Evolutionary conservation across 306 rosid species (phyloP), one percentile per base, ranked within the genome.

Genomic region (Trifolium repens): DNA sequence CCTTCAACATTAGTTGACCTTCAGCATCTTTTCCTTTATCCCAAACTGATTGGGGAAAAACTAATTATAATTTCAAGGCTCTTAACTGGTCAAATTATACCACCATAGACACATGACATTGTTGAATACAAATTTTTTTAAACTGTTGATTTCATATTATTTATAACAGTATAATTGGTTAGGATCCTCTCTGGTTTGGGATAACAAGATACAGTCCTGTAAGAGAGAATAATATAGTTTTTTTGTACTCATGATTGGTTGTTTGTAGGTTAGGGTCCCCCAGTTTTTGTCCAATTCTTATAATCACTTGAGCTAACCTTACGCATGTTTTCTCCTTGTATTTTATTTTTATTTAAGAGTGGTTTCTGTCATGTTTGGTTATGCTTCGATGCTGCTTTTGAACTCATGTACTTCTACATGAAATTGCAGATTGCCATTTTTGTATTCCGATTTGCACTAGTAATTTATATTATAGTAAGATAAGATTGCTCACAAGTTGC

Each of bases 391-490:
- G 71, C 77, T 72, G 5, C 67, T 27, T 35, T 64, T 35, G 43
- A 16, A 26, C 16, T 73, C 12, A 9, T 17, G n/a, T 59, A 35
- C 5, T 55, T 73, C 26, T 64, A 14, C 52, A 14, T 2, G 37
- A 19, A 24, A 66, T 59, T 22, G 50, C 22, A 65, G 57, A 71
- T 53, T 62, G 63, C 26, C 63, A n/a, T 46, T 63, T 69, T 58
- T 66, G 42, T 62, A 3, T 57, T 37, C 5, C 32, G 5, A 47
- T 30, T 60, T 73, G 46, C 44, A 59, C 26, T 27, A 7, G 3
- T 66, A 84, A n/a, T 60, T 50, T 60, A 59, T 49, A 52, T 65
- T 19, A 52, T 50, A 53, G 35, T 57, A 68, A 69, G 63, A 7
- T 27, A 22, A 60, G 50, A 60, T 67, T 67, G 71, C 59, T 79